Base-by-base conservation (phyloP, 805 yeast genomes). In the Saccharomycopsis malanga region DNA sequence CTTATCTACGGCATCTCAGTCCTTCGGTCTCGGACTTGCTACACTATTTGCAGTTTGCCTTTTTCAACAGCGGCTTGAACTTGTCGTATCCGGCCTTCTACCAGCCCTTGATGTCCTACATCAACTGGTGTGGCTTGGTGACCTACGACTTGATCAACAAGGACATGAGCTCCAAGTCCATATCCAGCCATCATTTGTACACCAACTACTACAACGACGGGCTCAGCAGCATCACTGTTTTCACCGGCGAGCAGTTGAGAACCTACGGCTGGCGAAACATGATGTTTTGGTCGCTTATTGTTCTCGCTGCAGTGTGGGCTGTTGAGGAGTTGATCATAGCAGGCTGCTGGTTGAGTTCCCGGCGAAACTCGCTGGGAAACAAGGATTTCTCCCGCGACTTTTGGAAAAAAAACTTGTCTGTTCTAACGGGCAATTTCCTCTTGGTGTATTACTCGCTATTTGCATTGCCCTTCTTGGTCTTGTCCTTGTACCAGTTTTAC, bases 41-140 rank as follows among this genome's bases (percentile, higher is more conserved):
- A 1, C 60, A 68, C 17, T 80, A 79, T 59, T 57, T 78, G 29
- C 87, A 82, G 57, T 81, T 73, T 62, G 73, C 79, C 1, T 69
- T 77, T 37, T 76, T 79, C 57, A 67, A 74, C 54, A 75, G 74
- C 4, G 81, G 76, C 3, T 62, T 82, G 24, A 70, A 71, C 53
- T 58, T 81, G 17, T 62, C 67, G 22, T 81, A 75, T 54, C 87
- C 88, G 0, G 85, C 83, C 0, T 79, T 74, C 56, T 76, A 71
- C 49, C 82, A 73, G 51, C 83, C 83, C 0, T 58, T 76, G 12
- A 59, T 78, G 40, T 65, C 77, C 2, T 62, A 69, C 14, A 56
- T 76, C 17, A 61, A 75, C 15, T 80, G 87, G 87, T 64, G 73
- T 36, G 74, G 79, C 1, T 61, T 81, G n/a, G 59, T 78, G 41